These are phyloP conservation scores for Apostasia shenzhenica DNA, from an alignment of 106 monocot species.

Conservation along the genomic window DNA sequence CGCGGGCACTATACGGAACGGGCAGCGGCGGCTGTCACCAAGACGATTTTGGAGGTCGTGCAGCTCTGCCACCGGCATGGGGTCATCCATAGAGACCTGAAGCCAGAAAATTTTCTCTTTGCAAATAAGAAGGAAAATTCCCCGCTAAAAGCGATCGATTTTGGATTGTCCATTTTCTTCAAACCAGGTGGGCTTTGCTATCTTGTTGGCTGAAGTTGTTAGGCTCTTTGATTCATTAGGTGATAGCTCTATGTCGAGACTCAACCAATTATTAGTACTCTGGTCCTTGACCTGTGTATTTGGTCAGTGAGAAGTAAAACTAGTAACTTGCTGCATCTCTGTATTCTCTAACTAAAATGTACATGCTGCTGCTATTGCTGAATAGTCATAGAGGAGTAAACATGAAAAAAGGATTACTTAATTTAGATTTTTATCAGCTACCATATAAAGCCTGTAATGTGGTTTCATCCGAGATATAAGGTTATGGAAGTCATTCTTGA, in stretches of 20 bases:
- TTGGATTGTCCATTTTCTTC: conserved; percentile 79
- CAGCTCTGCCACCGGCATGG: conserved; percentile 85
- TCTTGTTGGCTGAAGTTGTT: not conserved
- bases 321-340: too few species aligned
- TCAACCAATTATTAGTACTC: too few species aligned
- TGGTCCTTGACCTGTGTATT: too few species aligned
- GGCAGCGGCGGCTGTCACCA: conserved; percentile 65
- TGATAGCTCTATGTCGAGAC: not conserved
- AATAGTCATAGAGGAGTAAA: too few species aligned
- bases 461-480: too few species aligned
- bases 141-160: conserved; percentile 73
- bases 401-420: too few species aligned
- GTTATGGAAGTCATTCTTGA: too few species aligned
- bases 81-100: conserved; percentile 74
- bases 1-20: conserved; percentile 96
- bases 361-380: too few species aligned
- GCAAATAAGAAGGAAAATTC: conserved; percentile 84
- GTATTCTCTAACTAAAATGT: too few species aligned
- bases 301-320: too few species aligned
- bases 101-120: conserved; percentile 80
- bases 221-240: not conserved
- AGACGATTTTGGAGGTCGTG: conserved; percentile 95
- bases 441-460: too few species aligned
- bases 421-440: too few species aligned
- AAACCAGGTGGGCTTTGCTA: conserved; percentile 50